Conservation (phyloP, 2,329 filamentous ascomycete species). For the Cercospora janseana region DNA sequence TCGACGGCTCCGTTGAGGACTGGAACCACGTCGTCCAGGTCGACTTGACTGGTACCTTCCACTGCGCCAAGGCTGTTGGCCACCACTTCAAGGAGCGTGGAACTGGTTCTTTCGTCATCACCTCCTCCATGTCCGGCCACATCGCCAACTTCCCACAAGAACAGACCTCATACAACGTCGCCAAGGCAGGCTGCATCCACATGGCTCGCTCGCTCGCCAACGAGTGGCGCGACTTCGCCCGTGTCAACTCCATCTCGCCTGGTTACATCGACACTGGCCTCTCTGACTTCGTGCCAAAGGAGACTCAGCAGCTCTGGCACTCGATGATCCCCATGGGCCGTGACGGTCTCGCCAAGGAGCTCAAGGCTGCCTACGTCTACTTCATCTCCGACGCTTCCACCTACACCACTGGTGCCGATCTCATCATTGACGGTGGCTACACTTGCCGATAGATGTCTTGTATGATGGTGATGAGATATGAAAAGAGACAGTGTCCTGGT, state of each 20-base stretch:
- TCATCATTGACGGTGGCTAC: conserved; percentile 53
- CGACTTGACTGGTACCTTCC: conserved; percentile 81
- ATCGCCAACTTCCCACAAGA: conserved; percentile 81
- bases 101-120: conserved; percentile 64
- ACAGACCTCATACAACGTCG: conserved; percentile 64
- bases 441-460: conserved; percentile 34
- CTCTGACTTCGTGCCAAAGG: conserved; percentile 62
- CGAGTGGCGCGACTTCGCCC: conserved; percentile 68
- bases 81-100: conserved; percentile 69
- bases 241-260: conserved; percentile 66
- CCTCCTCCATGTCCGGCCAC: conserved; percentile 72
- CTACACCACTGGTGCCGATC: conserved; percentile 53
- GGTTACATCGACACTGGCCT: conserved; percentile 68
- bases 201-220: conserved; percentile 61
- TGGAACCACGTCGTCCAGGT: conserved; percentile 77
- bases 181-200: conserved; percentile 64
- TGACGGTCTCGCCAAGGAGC: conserved; percentile 63
- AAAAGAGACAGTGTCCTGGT: conserved; percentile 1
- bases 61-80: conserved; percentile 86
- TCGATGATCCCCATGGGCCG: conserved; percentile 61
- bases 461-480: conserved; percentile 12
- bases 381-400: conserved; percentile 53
- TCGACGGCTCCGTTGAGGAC: conserved; percentile 69
- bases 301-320: conserved; percentile 58
- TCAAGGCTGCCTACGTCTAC: conserved; percentile 60